phyloP scores from a whole-genome alignment of 2,329 filamentous ascomycete species.

The Exophiala viscosa region DNA sequence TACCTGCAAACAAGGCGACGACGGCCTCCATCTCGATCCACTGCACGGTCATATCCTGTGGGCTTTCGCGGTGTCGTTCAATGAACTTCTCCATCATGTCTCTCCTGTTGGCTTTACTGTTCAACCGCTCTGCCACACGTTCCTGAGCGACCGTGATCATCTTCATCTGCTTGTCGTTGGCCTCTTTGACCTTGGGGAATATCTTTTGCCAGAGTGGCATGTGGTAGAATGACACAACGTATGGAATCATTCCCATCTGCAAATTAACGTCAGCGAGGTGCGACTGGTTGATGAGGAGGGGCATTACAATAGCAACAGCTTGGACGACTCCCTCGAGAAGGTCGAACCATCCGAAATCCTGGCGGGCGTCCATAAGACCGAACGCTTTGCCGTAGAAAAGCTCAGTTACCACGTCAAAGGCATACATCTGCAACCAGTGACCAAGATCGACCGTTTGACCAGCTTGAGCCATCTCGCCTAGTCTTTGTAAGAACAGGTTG shows the following conservation, averaged over 20 bases:
- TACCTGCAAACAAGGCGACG: neutral
- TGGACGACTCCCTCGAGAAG: neutral
- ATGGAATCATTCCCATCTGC: neutral
- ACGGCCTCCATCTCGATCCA: neutral
- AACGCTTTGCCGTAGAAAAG: neutral
- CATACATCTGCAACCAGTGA: neutral
- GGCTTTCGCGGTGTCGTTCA: neutral
- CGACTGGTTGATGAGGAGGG: neutral
- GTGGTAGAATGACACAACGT: neutral
- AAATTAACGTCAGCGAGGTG: neutral
- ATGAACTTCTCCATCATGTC: conserved; percentile 1
- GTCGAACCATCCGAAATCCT: neutral
- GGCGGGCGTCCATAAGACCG: neutral
- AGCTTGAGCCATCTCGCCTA: too few relatives aligned
- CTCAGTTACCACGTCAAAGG: conserved; percentile 16
- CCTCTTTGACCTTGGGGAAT: neutral
- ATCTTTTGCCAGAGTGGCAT: neutral
- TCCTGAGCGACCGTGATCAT: neutral
- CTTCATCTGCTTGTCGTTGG: neutral
- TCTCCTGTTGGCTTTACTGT: neutral
- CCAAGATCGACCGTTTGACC: too few relatives aligned
- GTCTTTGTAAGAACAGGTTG: too few relatives aligned
- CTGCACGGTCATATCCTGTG: neutral
- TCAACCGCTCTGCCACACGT: neutral
- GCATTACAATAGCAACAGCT: neutral